Percentiles rank a stretch among this genome's conserved stretches.
Conservation (phyloP, 2,329 filamentous ascomycete genomes). For the Phialocephala subalpina region DNA sequence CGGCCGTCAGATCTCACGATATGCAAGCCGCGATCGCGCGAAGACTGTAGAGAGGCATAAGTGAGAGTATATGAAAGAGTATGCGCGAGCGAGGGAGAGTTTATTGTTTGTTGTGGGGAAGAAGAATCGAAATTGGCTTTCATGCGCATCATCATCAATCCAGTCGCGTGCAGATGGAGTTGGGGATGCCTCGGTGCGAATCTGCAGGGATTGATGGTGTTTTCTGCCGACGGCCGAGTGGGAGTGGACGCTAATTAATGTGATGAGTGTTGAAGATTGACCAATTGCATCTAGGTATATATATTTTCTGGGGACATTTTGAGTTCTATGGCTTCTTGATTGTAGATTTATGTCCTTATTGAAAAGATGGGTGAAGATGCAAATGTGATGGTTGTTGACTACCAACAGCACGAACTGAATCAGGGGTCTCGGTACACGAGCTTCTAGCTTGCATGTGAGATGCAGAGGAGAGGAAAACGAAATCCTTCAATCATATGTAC, state of each 20-base stretch:
- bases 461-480: too few relatives aligned
- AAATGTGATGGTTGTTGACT: not conserved
- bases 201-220: slow-evolving; percentile 17
- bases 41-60: slow-evolving; percentile 3
- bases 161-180: slow-evolving; percentile 25
- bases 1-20: slow-evolving; percentile 4
- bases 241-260: not conserved
- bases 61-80: not conserved
- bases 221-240: too few relatives aligned
- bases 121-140: slow-evolving; percentile 28
- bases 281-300: too few relatives aligned
- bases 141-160: slow-evolving; percentile 32
- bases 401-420: not conserved
- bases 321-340: not conserved
- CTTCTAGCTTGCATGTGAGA: slow-evolving; percentile 9
- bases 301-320: too few relatives aligned
- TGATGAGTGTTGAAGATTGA: too few relatives aligned
- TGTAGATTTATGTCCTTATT: not conserved
- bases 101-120: slow-evolving; percentile 17
- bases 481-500: too few relatives aligned
- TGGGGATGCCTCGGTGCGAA: slow-evolving; percentile 23
- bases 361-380: not conserved
- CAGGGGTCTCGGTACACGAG: slow-evolving; percentile 7
- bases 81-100: slow-evolving; percentile 1
- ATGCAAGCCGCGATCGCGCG: not conserved